Evolutionary conservation across 371 early-diverging fungal genomes (phyloP).

Genomic region (Actinomucor elegans): DNA sequence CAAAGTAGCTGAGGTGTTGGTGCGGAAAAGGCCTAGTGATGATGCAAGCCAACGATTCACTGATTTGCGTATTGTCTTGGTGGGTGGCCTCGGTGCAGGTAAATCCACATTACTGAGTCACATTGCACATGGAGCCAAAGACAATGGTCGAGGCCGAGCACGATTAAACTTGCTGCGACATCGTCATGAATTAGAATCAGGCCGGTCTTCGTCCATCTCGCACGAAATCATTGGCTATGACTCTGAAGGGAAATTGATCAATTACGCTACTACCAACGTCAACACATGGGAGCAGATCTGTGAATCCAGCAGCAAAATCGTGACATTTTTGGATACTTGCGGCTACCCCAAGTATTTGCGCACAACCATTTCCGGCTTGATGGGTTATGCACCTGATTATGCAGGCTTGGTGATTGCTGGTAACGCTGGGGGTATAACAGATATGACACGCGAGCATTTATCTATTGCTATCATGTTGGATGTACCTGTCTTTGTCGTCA

Average conservation of each 20-base stretch:
- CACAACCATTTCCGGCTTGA: conserved; percentile 89
- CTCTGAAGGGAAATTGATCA: conserved; percentile 54
- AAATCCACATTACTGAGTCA: conserved; percentile 87
- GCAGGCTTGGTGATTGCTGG: conserved; percentile 87
- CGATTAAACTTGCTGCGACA: conserved; percentile 84
- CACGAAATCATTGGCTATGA: conserved; percentile 88
- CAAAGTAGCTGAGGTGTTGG: conserved; percentile 65
- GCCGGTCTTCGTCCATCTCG: conserved; percentile 86
- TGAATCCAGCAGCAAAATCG: conserved; percentile 71
- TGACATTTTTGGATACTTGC: conserved; percentile 89
- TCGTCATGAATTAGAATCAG: conserved; percentile 89
- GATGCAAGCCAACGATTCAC: conserved; percentile 40
- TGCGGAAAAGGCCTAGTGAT: conserved; percentile 58
- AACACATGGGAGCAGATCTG: conserved; percentile 86
- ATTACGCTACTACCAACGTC: conserved; percentile 63
- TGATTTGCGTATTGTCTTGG: conserved; percentile 80
- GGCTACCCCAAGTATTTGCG: conserved; percentile 90
- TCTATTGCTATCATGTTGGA: conserved; percentile 80
- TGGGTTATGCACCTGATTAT: conserved; percentile 87
- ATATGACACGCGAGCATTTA: conserved; percentile 89
- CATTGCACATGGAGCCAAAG: conserved; percentile 77
- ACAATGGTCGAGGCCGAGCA: conserved; percentile 90
- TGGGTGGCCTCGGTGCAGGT: conserved; percentile 83
- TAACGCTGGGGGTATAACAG: conserved; percentile 69
- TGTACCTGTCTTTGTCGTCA: conserved; percentile 84